Conservation (phyloP, 2,329 filamentous ascomycete genomes). For the Davidsoniella eucalypti region DNA sequence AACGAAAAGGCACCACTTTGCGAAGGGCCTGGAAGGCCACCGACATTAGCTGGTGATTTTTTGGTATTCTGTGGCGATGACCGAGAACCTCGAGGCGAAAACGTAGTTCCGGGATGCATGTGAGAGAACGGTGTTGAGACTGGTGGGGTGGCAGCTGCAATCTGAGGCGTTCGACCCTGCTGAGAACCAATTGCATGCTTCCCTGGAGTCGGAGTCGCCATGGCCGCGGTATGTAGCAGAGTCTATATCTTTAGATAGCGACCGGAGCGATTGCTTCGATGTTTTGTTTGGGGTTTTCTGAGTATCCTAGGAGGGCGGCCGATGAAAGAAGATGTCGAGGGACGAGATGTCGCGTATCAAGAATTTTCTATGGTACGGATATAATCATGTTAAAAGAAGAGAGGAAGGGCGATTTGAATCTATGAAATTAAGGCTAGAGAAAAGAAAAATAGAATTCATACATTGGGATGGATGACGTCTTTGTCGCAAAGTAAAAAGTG, state of each 20-base stretch:
- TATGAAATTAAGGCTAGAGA: too few relatives aligned
- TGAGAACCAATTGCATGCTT: slow-evolving; percentile 27
- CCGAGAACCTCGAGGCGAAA: slow-evolving; percentile 39
- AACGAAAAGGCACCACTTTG: slow-evolving; percentile 29
- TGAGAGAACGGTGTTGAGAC: slow-evolving; percentile 44
- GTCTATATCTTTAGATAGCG: neutral
- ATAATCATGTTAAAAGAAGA: too few relatives aligned
- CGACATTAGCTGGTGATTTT: slow-evolving; percentile 41
- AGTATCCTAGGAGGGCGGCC: too few relatives aligned
- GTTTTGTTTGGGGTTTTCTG: too few relatives aligned
- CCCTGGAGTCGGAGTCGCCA: slow-evolving; percentile 35
- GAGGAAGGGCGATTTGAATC: too few relatives aligned
- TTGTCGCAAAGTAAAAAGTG: too few relatives aligned
- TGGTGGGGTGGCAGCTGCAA: slow-evolving; percentile 43
- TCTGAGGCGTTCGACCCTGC: slow-evolving; percentile 30
- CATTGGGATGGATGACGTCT: too few relatives aligned
- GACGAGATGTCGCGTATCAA: too few relatives aligned
- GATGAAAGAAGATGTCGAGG: too few relatives aligned
- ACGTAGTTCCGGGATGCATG: slow-evolving; percentile 37
- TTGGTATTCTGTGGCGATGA: slow-evolving; percentile 50
- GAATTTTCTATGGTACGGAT: too few relatives aligned
- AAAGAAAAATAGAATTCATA: too few relatives aligned
- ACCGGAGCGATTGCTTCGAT: neutral
- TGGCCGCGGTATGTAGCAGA: slow-evolving; percentile 14
- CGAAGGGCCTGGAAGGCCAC: slow-evolving; percentile 24